phyloP scores from a whole-genome alignment of 176 grass and related monocot species.

The Dactylis glomerata region DNA sequence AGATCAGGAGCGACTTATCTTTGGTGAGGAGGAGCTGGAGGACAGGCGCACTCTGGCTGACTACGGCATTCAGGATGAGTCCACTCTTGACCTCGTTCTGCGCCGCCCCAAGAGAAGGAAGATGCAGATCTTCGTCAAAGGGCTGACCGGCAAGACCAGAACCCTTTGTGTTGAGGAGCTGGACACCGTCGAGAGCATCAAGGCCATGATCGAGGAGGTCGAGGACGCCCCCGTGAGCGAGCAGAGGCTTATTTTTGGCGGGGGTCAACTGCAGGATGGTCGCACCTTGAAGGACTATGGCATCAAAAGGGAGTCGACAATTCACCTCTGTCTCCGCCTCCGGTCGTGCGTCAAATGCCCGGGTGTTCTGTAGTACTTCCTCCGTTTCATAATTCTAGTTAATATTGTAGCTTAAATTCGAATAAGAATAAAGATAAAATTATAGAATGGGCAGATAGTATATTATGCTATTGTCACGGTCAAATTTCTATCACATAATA shows the following conservation, averaged over 20 bases:
- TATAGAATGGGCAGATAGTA: too few species aligned
- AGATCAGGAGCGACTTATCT: too few species aligned
- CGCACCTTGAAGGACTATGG: neutral
- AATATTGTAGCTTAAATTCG: too few species aligned
- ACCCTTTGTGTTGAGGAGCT: neutral
- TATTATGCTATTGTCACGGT: too few species aligned
- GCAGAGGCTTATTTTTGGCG: neutral
- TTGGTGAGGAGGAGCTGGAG: neutral
- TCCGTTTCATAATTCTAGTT: too few species aligned
- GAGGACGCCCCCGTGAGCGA: neutral
- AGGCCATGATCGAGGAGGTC: neutral
- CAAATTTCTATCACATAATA: too few species aligned
- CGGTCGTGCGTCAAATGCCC: neutral
- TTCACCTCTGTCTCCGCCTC: neutral
- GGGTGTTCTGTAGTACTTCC: too few species aligned
- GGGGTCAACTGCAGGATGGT: neutral
- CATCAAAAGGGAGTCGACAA: neutral
- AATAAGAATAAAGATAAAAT: too few species aligned
- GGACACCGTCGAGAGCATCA: neutral
- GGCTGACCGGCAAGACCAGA: neutral
- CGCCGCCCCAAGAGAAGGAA: neutral
- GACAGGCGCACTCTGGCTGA: neutral
- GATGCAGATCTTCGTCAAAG: neutral
- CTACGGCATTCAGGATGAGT: neutral
- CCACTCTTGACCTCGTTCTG: neutral